Evolutionary conservation across 2,329 filamentous ascomycete species (phyloP).

Genomic region (Epichloe festucae): DNA sequence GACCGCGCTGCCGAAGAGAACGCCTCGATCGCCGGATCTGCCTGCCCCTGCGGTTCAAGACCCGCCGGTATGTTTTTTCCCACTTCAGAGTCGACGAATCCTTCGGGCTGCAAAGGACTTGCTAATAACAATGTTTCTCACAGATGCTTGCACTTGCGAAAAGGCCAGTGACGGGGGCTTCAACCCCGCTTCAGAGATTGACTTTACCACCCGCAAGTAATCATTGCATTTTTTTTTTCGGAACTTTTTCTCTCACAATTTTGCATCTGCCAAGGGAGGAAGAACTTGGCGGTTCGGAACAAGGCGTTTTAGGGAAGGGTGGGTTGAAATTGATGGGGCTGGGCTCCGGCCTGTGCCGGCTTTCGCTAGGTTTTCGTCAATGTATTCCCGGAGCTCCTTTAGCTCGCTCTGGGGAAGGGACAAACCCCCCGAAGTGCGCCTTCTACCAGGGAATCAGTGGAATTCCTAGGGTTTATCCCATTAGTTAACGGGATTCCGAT

Average conservation of each 20-base stretch:
- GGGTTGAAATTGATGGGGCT: neutral
- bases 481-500: too few species aligned
- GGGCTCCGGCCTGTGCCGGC: neutral
- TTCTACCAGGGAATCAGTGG: too few species aligned
- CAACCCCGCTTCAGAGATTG: slow-evolving; percentile 58
- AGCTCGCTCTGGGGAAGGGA: too few species aligned
- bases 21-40: slow-evolving; percentile 38
- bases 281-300: neutral
- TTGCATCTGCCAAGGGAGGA: neutral
- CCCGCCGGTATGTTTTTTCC: slow-evolving; percentile 44
- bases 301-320: neutral
- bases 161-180: slow-evolving; percentile 51
- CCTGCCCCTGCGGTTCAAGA: slow-evolving; percentile 68
- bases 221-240: neutral
- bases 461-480: too few species aligned
- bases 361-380: too few species aligned
- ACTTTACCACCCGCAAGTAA: slow-evolving; percentile 66
- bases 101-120: neutral
- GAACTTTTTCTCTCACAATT: neutral
- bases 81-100: neutral
- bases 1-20: slow-evolving; percentile 62
- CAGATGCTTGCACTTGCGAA: slow-evolving; percentile 70
- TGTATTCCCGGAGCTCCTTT: too few species aligned
- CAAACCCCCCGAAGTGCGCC: too few species aligned
- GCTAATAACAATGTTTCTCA: slow-evolving; percentile 7